Conservation (phyloP, 2,329 filamentous ascomycete genomes). For the Monilinia laxa region DNA sequence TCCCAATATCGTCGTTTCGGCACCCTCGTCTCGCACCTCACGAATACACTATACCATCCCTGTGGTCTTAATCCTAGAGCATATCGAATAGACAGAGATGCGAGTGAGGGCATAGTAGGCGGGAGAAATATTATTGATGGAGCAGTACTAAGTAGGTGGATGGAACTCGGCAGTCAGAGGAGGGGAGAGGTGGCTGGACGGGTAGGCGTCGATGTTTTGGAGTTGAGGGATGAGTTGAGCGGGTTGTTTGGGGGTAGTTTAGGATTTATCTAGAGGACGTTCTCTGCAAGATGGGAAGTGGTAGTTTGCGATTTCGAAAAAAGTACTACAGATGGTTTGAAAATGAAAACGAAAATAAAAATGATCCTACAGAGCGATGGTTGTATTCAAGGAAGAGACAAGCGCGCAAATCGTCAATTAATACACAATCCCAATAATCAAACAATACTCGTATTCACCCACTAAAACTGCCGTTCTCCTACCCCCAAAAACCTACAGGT, state of each 20-base stretch:
- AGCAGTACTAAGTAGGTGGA: constrained; percentile 69
- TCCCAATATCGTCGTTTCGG: constrained; percentile 79
- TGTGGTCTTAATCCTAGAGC: constrained; percentile 82
- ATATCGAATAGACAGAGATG: constrained; percentile 65
- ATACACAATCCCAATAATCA: background rate
- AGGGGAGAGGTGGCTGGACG: constrained; percentile 71
- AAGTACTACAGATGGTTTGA: background rate
- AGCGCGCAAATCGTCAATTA: background rate
- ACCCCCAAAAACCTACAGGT: too few relatives aligned
- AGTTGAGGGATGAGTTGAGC: constrained; percentile 69
- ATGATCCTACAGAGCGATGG: background rate
- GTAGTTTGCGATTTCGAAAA: background rate
- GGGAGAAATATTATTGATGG: constrained; percentile 66
- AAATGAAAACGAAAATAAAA: too few relatives aligned
- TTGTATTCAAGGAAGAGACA: background rate
- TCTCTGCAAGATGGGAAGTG: background rate
- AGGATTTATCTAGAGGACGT: background rate
- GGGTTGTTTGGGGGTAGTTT: constrained; percentile 54
- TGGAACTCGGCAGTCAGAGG: constrained; percentile 70
- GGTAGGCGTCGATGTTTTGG: constrained; percentile 66
- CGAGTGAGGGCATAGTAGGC: constrained; percentile 44
- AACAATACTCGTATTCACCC: background rate
- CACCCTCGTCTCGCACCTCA: constrained; percentile 76
- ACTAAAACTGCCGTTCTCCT: background rate
- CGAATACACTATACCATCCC: constrained; percentile 71